A percentile compares a stretch with the other conserved stretches of the same genome.
These are phyloP conservation scores for Suhomyces xylopsoci DNA, from an alignment of 805 yeast species.

Conservation along the genomic window DNA sequence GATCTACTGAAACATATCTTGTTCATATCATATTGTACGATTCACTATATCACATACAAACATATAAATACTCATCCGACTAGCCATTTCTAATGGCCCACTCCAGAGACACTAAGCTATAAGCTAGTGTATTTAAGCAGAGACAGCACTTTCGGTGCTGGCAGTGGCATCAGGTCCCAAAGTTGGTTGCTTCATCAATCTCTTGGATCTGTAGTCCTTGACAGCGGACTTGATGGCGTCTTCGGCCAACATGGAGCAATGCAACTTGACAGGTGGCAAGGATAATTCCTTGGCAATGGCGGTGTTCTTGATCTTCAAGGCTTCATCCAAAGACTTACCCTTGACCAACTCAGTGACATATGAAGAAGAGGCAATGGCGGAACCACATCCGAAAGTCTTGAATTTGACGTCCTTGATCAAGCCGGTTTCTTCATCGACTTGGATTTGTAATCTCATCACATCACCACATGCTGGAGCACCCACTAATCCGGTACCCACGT, in stretches of 20 bases:
- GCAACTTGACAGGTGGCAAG: constrained; percentile 95
- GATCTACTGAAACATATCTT: background rate
- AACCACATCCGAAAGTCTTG: constrained; percentile 99
- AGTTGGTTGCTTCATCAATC: constrained; percentile 52
- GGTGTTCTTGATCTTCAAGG: constrained; percentile 87
- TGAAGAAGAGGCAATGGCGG: constrained; percentile 94
- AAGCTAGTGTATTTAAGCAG: constrained; percentile 8
- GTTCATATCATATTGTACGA: background rate
- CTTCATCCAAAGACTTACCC: constrained; percentile 93
- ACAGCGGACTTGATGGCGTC: constrained; percentile 98
- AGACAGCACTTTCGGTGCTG: constrained; percentile 8
- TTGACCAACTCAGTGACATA: constrained; percentile 93
- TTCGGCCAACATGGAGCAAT: constrained; percentile 98
- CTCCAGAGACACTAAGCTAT: background rate
- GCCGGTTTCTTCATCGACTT: constrained; percentile 88
- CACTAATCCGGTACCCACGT: constrained; percentile 95
- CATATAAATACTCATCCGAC: background rate
- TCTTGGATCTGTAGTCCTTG: constrained; percentile 88
- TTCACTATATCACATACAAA: background rate
- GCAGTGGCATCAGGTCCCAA: constrained; percentile 38
- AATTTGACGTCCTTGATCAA: constrained; percentile 92
- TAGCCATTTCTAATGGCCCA: background rate
- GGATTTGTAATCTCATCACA: constrained; percentile 95
- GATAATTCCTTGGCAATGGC: constrained; percentile 91
- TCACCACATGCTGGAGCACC: constrained; percentile 99